Evolutionary conservation across 1,284 basidiomycete species (phyloP).

Genomic region (Cryptococcus sp.): DNA sequence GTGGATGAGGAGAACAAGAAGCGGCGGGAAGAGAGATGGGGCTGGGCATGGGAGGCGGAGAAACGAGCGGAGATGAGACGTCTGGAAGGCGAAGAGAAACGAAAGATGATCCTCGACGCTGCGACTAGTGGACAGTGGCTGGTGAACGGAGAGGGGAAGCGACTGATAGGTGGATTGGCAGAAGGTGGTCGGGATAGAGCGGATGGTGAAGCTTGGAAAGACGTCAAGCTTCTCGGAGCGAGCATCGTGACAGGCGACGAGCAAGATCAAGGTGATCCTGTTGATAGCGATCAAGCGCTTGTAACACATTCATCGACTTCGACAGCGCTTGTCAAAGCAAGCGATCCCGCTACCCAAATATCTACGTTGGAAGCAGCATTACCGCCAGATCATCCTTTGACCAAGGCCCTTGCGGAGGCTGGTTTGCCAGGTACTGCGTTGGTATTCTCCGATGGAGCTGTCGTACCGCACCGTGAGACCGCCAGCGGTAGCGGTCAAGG

Average conservation of each 20-base stretch:
- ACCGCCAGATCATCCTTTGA: constrained; percentile 45
- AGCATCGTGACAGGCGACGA: background rate
- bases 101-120: constrained; percentile 51
- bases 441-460: constrained; percentile 42
- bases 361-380: constrained; percentile 32
- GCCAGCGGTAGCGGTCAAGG: constrained; percentile 37
- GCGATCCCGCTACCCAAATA: constrained; percentile 10
- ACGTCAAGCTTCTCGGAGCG: constrained; percentile 22
- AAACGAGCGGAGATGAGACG: constrained; percentile 63
- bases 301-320: constrained; percentile 16
- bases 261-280: background rate
- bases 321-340: constrained; percentile 22
- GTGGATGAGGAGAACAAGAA: constrained; percentile 80
- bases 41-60: constrained; percentile 92
- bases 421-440: constrained; percentile 52
- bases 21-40: constrained; percentile 69
- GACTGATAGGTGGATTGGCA: constrained; percentile 42
- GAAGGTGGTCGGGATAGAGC: constrained; percentile 34
- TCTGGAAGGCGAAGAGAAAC: constrained; percentile 52
- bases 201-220: constrained; percentile 45
- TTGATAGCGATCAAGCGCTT: constrained; percentile 7
- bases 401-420: constrained; percentile 44
- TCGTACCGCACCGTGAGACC: constrained; percentile 46
- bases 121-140: constrained; percentile 41
- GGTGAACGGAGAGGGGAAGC: constrained; percentile 39